Conservation (phyloP, 345 rosid genomes). For the Citrus glauca region DNA sequence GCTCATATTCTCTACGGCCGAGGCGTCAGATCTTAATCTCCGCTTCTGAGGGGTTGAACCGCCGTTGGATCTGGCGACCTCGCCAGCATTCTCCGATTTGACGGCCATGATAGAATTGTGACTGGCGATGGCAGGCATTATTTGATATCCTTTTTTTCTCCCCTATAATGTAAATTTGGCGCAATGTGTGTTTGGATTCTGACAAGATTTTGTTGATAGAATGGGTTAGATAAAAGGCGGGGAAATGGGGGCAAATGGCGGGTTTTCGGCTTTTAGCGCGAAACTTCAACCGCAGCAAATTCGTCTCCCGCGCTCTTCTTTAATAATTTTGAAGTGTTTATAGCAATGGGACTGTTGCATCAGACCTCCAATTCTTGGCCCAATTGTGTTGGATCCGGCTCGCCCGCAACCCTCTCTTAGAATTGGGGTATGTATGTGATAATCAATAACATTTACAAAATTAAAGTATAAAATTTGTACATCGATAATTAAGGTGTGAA, state of each 20-base stretch:
- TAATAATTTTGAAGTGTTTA: neutral
- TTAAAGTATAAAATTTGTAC: no score
- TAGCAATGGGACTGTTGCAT: neutral
- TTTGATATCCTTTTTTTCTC: neutral
- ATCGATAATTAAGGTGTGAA: no score
- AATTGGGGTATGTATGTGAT: no score
- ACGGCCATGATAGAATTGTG: constrained; percentile 26
- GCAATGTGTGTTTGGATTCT: neutral
- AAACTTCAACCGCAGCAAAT: constrained; percentile 20
- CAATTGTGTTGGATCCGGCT: no score
- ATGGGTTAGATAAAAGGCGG: neutral
- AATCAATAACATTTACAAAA: no score
- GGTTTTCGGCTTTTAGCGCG: constrained; percentile 29
- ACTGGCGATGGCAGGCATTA: constrained; percentile 58
- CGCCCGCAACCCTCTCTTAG: no score
- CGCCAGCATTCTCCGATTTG: constrained; percentile 26
- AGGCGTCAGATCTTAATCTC: constrained; percentile 44
- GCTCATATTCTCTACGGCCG: constrained; percentile 2
- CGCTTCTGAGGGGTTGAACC: constrained; percentile 48
- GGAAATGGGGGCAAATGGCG: neutral
- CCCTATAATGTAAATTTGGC: neutral
- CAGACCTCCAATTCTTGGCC: neutral
- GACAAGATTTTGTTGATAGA: neutral
- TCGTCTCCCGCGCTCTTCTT: constrained; percentile 31
- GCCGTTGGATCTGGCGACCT: constrained; percentile 24